A percentile compares a stretch with the other conserved stretches of the same genome.
Conservation (phyloP, 1,284 basidiomycete genomes). For the Ceraceosorus guamensis region DNA sequence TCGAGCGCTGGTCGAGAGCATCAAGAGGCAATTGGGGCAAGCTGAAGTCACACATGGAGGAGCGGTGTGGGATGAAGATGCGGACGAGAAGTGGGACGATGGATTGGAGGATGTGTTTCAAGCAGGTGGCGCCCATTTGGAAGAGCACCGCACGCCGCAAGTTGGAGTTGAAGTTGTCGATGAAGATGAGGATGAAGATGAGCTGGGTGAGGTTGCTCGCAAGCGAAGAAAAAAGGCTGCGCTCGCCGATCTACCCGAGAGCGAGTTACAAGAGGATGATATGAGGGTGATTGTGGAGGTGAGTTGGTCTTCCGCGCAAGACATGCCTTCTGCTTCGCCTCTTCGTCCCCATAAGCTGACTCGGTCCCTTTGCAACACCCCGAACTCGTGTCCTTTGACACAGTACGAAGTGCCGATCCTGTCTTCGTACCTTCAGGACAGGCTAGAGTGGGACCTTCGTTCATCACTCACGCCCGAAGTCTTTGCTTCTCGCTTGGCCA, state of each 20-base stretch:
- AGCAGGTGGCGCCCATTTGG: too few species aligned
- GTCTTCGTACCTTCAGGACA: conserved; percentile 80
- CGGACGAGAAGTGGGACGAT: conserved; percentile 1
- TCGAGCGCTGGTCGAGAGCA: too few species aligned
- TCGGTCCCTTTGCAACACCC: background rate
- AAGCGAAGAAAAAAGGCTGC: too few species aligned
- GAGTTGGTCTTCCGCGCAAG: background rate
- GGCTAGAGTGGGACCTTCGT: conserved; percentile 95
- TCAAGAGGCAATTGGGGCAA: too few species aligned
- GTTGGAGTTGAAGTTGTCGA: too few species aligned
- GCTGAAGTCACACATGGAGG: too few species aligned
- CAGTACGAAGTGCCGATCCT: conserved; percentile 98
- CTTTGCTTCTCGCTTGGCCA: conserved; percentile 72
- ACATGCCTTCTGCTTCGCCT: background rate
- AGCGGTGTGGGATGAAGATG: background rate
- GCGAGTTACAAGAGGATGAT: conserved; percentile 31
- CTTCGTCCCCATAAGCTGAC: background rate
- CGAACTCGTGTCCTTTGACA: conserved; percentile 4
- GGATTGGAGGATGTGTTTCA: background rate
- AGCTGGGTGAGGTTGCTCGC: too few species aligned
- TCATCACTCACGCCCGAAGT: conserved; percentile 81
- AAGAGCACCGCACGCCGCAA: too few species aligned
- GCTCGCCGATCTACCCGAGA: background rate
- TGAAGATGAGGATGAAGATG: too few species aligned
- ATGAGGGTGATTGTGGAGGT: conserved; percentile 40